These are phyloP conservation scores for Bolboschoenoplectus hybrid DNA, from an alignment of 202 grass and related monocot species.

Conservation along the genomic window DNA sequence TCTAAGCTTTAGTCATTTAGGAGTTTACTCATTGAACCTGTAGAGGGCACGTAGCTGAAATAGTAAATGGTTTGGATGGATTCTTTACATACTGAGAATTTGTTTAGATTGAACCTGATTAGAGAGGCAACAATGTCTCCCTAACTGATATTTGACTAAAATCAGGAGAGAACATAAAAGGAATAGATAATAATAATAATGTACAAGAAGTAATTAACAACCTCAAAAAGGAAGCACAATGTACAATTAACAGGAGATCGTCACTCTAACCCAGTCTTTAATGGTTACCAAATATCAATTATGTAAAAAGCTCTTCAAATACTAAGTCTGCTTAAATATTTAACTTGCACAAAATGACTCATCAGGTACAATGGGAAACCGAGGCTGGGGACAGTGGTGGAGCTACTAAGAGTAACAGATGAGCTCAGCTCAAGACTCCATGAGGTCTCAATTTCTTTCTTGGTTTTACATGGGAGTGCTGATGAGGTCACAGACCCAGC, in stretches of 20 bases:
- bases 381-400: conserved; percentile 80
- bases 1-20: neutral
- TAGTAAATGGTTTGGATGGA: neutral
- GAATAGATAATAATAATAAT: neutral
- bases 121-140: neutral
- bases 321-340: neutral
- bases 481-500: conserved; percentile 90
- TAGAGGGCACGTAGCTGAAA: neutral
- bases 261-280: neutral
- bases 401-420: conserved; percentile 80
- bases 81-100: conserved; percentile 1
- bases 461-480: conserved; percentile 86
- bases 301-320: neutral
- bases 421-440: conserved; percentile 55
- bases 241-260: neutral
- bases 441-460: conserved; percentile 79
- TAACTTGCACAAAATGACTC: neutral
- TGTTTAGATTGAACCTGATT: neutral
- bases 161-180: neutral
- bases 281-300: neutral
- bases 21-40: neutral
- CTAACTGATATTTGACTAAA: neutral
- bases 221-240: neutral
- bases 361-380: conserved; percentile 60
- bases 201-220: neutral